Evolutionary conservation across 1,284 basidiomycete genomes (phyloP), one percentile per base, ranked within the genome.

Genomic region (Ceratobasidium theobromae): DNA sequence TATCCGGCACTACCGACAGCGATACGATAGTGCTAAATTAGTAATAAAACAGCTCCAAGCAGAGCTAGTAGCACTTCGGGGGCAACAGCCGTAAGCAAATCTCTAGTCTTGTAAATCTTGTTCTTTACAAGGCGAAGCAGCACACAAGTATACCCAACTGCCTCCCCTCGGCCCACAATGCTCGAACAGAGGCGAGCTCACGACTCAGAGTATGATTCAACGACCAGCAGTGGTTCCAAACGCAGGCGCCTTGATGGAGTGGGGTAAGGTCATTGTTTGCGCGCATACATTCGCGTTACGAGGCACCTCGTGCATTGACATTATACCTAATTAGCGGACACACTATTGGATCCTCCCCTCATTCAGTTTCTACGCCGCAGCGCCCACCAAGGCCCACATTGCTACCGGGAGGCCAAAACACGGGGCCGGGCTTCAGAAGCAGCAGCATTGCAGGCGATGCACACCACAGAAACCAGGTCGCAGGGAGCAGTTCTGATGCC

Each of bases 1-100:
- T 60, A 81, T 89, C 41, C 80, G 82, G 43, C 81, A 83, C 70
- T 87, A 87, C 70, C 83, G 81, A 71, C 72, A 76, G 14, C 81
- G 83, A 67, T 79, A 81, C 69, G 75, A 80, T 30, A 82, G 86
- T 71, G 83, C 84, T 65, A 79, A 82, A 12, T 73, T 73, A 1
- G 68, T 83, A 9, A 76, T 86, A 21, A 82, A 85, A 32, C 80
- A 82, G 35, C 28, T 77, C 28, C 78, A 76, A 66, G 71, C 68
- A 1, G 75, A 77, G 45, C 67, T 73, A 5, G 40, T 12, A 27
- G 46, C 48, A 6, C 54, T 54, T 33, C 58, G 53, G 27, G 28
- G 52, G 18, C 68, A 60, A 11, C 33, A 64, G 30, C 27, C 38
- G 68, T 69, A 32, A 25, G 68, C 52, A 28, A 3, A 2, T 41